Evolutionary conservation across 202 grass and related monocot species (phyloP), one percentile per base, ranked within the genome.

Genomic region (Sporobolus alterniflorus): DNA sequence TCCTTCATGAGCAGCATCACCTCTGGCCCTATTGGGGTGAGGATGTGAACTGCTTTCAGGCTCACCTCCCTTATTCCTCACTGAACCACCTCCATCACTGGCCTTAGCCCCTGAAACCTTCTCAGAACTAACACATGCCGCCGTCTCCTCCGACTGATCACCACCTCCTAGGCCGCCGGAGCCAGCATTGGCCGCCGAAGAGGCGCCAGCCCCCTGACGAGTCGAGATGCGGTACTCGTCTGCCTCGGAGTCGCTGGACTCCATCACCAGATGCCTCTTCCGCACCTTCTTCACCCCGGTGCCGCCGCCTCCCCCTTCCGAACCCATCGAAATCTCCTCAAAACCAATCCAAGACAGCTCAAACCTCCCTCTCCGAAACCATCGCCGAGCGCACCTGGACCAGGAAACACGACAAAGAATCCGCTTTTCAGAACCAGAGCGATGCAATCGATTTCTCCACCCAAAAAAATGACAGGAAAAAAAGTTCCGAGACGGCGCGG

Each of bases 221-320:
- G 66, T 67, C 17, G 81, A 78, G 83, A 90, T 82, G 68, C 60
- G 75, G 69, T 66, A 73, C 24, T 94, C 87, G 1, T 94, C 89
- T 39, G 67, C 65, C 85, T 92, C 91, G 5, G 91, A 92, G 50
- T 94, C 92, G 76, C 83, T 91, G 31, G 88, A 86, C 40, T 80
- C 82, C 81, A 90, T 74, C 22, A 79, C 41, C 57, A 92, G 65
- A 52, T 64, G 85, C 71, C 89, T 80, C 73, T 92, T 97, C 86
- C 84, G 90, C 84, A 76, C 74, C 82, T 80, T 82, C 42, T 33
- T 50, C 66, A 25, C 46, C 66, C 26, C 36, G 50, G 22, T 67
- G 63, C 60, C 76, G 9, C 59, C 67, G 14, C 28, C 33, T 56
- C 79, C 67, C 64, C 75, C 49, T 6, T 82, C 85, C 26, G 34